phyloP scores from a whole-genome alignment of 768 basidiomycete genomes.

The Pleurotus eryngii region DNA sequence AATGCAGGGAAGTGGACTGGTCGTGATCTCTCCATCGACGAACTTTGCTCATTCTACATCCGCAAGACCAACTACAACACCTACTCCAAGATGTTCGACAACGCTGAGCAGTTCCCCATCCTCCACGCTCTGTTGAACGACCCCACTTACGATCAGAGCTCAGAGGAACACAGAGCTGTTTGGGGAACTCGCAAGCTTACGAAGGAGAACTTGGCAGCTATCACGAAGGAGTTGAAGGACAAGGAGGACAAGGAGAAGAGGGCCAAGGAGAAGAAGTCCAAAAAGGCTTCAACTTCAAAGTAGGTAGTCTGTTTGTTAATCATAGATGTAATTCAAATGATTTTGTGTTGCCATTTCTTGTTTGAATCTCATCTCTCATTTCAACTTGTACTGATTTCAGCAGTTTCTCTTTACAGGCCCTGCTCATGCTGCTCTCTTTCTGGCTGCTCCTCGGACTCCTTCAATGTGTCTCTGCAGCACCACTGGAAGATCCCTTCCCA shows the following conservation, averaged over 20 bases:
- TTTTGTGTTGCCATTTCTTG: not conserved
- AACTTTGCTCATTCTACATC: too few species aligned
- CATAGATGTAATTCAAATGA: not conserved
- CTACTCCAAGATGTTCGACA: not conserved
- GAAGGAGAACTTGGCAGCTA: not conserved
- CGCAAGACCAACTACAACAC: too few species aligned
- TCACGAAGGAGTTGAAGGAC: not conserved
- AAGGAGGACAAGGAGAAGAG: not conserved
- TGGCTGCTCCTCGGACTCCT: not conserved
- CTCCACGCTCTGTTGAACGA: not conserved
- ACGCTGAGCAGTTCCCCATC: not conserved
- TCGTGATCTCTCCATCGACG: too few species aligned
- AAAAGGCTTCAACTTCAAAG: not conserved
- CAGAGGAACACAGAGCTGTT: not conserved
- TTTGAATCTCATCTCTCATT: not conserved
- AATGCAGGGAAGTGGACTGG: too few species aligned
- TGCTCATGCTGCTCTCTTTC: not conserved
- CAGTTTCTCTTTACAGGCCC: not conserved
- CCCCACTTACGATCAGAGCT: too few species aligned
- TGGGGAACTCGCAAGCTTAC: not conserved
- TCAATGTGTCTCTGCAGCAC: not conserved
- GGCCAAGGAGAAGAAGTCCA: not conserved
- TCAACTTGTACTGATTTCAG: not conserved
- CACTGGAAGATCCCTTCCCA: constrained; percentile 2
- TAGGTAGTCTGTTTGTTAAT: not conserved